Evolutionary conservation across 345 rosid genomes (phyloP), one percentile per base, ranked within the genome.

Genomic region (Eucalyptus regnans): DNA sequence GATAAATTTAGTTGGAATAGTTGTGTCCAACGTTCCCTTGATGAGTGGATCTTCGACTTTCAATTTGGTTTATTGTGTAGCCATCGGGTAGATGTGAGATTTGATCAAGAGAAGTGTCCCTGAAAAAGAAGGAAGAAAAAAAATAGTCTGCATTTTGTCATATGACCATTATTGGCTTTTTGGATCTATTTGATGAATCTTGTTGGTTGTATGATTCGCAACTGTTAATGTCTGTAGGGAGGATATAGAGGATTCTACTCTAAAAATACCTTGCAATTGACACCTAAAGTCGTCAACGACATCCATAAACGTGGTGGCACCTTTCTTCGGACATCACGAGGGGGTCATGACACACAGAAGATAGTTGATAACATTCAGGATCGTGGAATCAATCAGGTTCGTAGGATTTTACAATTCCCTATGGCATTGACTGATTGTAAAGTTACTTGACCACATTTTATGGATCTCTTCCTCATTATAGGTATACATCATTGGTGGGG

Each of bases 401-500:
- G 56, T 86, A 54, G 33, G 3, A n/a, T 87, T 87, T 87, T 87
- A 27, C 9, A 66, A 48, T 52, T 86, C 62, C 44, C 54, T 27
- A n/a, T 68, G 83, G 54, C 16, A 44, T 20, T 49, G 66, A 43
- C 83, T 49, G 86, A 44, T 56, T 48, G 62, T 31, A 50, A 79
- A 64, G 58, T 41, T 41, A 87, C 88, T 76, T 52, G 60, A 33
- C 20, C 44, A 66, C 54, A 62, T 71, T 23, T 18, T 51, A n/a
- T 87, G 76, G n/a, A 13, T 85, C 88, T 68, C 81, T 85, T 84
- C 86, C 52, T 89, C 48, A 84, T 90, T 87, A 20, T 88, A 97
- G 99, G 99, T 97, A 80, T 97, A 97, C 92, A 95, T 97, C 71
- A 95, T 97, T 89, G 99, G 99, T 88, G 99, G 99, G 88, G 97